Base-by-base conservation (phyloP, 306 rosid genomes). In the Trichosanthes truncata region DNA sequence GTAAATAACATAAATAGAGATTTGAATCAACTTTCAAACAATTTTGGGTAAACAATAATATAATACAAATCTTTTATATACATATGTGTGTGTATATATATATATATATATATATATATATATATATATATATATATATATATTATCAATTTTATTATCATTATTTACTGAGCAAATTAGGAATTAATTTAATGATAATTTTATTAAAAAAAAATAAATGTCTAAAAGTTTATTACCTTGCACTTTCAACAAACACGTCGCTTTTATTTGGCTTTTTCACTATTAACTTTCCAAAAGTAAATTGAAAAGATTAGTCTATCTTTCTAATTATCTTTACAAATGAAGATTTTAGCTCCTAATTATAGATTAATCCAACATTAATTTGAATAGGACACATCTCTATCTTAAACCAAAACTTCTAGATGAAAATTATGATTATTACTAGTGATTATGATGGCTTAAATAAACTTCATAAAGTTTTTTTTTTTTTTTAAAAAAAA, bases 301-400 rank as follows among this genome's bases (percentile, higher is more conserved):
- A 11, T 62, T 29, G 69, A 62, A 31, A 62, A 62, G 69, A 31
- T 62, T 62, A 63, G 43, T 7, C 45, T 63, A n/a, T 55, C 7
- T 49, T 49, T 49, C 18, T 3, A 55, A 53, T 53, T 56, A 9
- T 56, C 62, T 56, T 56, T 56, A n/a, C 21, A 56, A 56, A n/a
- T 9, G 4, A 3, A 57, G 31, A 20, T 5, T 57, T 57, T 57
- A 21, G 33, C 29, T 3, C 15, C 15, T 57, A 57, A 57, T 21
- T 57, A 21, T 21, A 57, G 10, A 53, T 20, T 56, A 33, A 60
- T 74, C 9, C 4, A 57, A 57, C 33, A 57, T 9, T 57, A 57
- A 21, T 23, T 57, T 21, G 11, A 61, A 60, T n/a, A 25, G 5
- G 38, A 79, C 52, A 78, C 15, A 76, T 83, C 83, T 23, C 79